Percentiles rank a stretch among this genome's conserved stretches.
phyloP scores from a whole-genome alignment of 257 asterid species.

The Orobanche coerulescens region DNA sequence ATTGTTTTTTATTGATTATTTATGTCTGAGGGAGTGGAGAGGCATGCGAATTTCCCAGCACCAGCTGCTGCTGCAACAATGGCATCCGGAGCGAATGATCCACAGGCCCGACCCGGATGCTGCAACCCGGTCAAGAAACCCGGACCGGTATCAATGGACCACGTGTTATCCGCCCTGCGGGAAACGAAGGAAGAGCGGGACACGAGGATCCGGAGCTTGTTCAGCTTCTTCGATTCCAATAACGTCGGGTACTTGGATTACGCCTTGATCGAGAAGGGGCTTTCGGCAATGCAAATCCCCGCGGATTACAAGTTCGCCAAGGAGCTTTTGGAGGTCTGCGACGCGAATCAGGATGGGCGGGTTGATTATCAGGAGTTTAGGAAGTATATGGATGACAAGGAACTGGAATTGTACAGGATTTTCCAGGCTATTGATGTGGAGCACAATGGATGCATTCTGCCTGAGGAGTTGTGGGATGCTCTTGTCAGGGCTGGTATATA shows the following conservation, averaged over 20 bases:
- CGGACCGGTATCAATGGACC: slow-evolving; percentile 83
- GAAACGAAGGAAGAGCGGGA: slow-evolving; percentile 87
- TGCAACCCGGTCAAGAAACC: slow-evolving; percentile 80
- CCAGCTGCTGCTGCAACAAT: slow-evolving; percentile 36
- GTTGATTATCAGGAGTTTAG: slow-evolving; percentile 88
- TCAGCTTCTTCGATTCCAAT: slow-evolving; percentile 65
- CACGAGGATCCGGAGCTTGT: slow-evolving; percentile 57
- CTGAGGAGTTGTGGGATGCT: slow-evolving; percentile 98
- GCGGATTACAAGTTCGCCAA: slow-evolving; percentile 89
- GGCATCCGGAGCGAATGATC: slow-evolving; percentile 28
- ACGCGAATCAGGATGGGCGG: slow-evolving; percentile 82
- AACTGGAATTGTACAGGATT: slow-evolving; percentile 81
- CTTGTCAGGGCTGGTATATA: slow-evolving; percentile 70
- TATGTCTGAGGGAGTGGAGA: slow-evolving; percentile 51
- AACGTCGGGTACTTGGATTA: slow-evolving; percentile 72
- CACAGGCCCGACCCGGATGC: slow-evolving; percentile 45
- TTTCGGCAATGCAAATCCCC: slow-evolving; percentile 87
- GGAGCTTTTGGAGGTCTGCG: slow-evolving; percentile 82
- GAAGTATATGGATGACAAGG: slow-evolving; percentile 97
- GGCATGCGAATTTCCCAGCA: slow-evolving; percentile 48
- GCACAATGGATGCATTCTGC: slow-evolving; percentile 89
- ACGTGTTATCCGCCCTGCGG: slow-evolving; percentile 71
- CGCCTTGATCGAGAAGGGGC: slow-evolving; percentile 66
- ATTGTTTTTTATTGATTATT: not conserved
- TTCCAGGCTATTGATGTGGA: slow-evolving; percentile 96